Base-by-base conservation (phyloP, 2,329 filamentous ascomycete genomes). In the Ceratocystis cubensis region DNA sequence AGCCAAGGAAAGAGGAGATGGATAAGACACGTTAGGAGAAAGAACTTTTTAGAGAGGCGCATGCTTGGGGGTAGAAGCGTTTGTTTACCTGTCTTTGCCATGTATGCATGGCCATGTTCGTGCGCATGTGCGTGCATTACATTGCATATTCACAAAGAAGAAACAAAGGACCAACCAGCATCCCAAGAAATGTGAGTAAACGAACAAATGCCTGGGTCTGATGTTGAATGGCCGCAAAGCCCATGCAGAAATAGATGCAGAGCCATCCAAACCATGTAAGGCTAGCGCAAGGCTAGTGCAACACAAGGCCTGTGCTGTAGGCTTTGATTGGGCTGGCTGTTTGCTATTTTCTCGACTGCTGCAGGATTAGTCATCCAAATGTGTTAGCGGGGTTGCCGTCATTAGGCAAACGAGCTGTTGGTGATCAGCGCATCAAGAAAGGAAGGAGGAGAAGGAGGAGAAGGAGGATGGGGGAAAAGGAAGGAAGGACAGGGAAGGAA, bases 281-380 rank as follows among this genome's bases (percentile, higher is more conserved):
- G 50, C 50, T 57, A 57, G 50, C 8, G 50, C 50, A 57, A 57
- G 50, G 22, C 50, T 57, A 57, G 53, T 33, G 25, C 50, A 56
- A 25, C 50, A 15, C 50, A 56, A 56, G 25, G 50, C 50, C 20
- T 56, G 50, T 56, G 53, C 53, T 57, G 53, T 17, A n/a, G 53
- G 25, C 53, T 57, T 10, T 57, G 4, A 57, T 33, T 57, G 53
- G 53, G 6, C 46, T 13, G 8, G 6, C 20, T 13, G 8, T 41
- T 10, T 37, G 37, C 37, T 8, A 33, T 41, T 13, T 41, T 41
- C 37, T 41, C 10, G 37, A 41, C 46, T 22, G 10, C 46, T 50
- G 46, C 15, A 22, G 10, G 25, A 13, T 57, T 28, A 57, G 53
- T 57, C 22, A 57, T 28, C 53, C 6, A 15, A 1, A 25, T 22